Evolutionary conservation across 1,284 basidiomycete species (phyloP), one percentile per base, ranked within the genome.

Genomic region (Anthracocystis setariae): DNA sequence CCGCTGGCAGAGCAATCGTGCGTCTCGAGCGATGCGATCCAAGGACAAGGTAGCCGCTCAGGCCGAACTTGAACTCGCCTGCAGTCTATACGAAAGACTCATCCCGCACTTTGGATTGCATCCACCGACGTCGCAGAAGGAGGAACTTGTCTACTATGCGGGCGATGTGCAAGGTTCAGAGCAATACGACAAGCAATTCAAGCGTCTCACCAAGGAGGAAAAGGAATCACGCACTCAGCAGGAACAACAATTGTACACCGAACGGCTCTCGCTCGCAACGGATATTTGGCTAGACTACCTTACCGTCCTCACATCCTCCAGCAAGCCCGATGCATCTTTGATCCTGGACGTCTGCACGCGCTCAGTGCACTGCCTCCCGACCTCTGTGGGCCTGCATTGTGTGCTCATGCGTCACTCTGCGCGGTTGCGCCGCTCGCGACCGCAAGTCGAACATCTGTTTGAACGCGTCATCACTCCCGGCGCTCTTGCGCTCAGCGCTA

Each of bases 241-340:
- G 18, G 64, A 64, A 33, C 47, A 64, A 46, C 70, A 73, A 44
- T 64, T 65, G 0, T 55, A 59, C 27, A 38, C 61, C 3, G 52
- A 72, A 32, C 27, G 57, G 1, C 50, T 63, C 2, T 18, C 60
- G 15, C 48, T 67, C 1, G 70, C 74, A 0, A 76, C 73, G 32
- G 55, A 67, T 23, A 37, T 82, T 2, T 82, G 80, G 80, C 56
- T 65, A 18, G 79, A 80, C 46, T 80, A 76, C 49, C 46, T 68
- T 10, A 38, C 60, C n/a, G 29, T 60, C 13, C 58, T 64, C 18
- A 51, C 68, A 0, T 61, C 58, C 0, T 42, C 54, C 3, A 23
- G 17, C 10, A 35, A 53, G 20, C 67, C 67, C 1, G 70, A 76
- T 13, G 66, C 64, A 2, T 52, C 69, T n/a, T 38, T 71, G 1